phyloP scores from a whole-genome alignment of 768 basidiomycete species.

The Daedaleopsis nitida region DNA sequence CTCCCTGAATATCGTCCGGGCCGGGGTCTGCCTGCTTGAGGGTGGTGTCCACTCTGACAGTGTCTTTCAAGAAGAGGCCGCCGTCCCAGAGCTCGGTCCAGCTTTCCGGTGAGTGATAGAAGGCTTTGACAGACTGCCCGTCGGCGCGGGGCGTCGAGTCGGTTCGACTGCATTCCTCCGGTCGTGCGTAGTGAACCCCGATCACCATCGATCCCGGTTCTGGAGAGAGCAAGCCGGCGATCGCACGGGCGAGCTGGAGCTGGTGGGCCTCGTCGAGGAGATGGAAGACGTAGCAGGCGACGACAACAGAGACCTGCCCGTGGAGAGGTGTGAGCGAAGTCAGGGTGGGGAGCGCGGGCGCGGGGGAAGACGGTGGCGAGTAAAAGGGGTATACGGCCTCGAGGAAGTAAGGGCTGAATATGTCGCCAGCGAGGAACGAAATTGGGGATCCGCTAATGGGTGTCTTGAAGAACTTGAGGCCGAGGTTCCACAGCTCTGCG shows the following conservation, averaged over 20 bases:
- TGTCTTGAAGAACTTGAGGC: slow-evolving; percentile 58
- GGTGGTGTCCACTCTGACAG: slow-evolving; percentile 15
- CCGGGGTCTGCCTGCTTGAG: background rate
- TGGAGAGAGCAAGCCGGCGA: slow-evolving; percentile 44
- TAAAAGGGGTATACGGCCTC: slow-evolving; percentile 29
- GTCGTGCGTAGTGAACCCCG: slow-evolving; percentile 39
- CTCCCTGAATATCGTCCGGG: no score
- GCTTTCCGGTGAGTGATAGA: slow-evolving; percentile 34
- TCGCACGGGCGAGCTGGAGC: slow-evolving; percentile 38
- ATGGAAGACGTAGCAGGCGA: slow-evolving; percentile 49
- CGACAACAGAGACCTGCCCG: slow-evolving; percentile 48
- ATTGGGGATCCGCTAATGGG: slow-evolving; percentile 50
- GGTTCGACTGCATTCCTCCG: slow-evolving; percentile 37
- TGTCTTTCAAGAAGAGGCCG: slow-evolving; percentile 20
- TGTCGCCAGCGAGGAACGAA: slow-evolving; percentile 55
- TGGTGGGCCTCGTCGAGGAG: slow-evolving; percentile 45
- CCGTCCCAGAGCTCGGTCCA: slow-evolving; percentile 25
- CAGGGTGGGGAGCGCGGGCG: slow-evolving; percentile 34
- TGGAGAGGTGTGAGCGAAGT: slow-evolving; percentile 42
- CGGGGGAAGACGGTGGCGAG: background rate
- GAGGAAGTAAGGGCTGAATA: slow-evolving; percentile 48
- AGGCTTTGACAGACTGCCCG: slow-evolving; percentile 4
- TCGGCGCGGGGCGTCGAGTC: background rate
- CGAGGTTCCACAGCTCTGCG: slow-evolving; percentile 19
- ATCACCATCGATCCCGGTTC: slow-evolving; percentile 47